These are phyloP conservation scores for Cutaneotrichosporon cutaneum DNA, from an alignment of 1,284 basidiomycete species.

Conservation along the genomic window DNA sequence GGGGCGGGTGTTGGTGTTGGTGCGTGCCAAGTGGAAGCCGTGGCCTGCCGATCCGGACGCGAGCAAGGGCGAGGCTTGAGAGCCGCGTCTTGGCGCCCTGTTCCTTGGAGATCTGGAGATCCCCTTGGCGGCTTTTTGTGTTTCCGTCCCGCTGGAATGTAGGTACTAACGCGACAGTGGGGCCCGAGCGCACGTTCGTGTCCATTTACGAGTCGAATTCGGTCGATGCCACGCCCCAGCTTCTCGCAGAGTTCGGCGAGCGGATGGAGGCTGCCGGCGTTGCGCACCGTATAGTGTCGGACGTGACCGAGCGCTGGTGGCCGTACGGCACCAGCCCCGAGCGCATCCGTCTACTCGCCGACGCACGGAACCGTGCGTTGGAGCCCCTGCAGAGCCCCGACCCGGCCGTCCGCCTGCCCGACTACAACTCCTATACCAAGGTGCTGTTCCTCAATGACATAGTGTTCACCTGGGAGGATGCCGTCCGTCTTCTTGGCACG, in stretches of 20 bases:
- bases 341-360: constrained; percentile 57
- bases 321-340: constrained; percentile 52
- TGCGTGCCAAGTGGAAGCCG: background rate
- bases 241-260: constrained; percentile 52
- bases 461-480: constrained; percentile 56
- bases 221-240: constrained; percentile 54
- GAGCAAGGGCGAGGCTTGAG: background rate
- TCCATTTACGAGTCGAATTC: constrained; percentile 63
- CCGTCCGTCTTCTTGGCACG: constrained; percentile 58
- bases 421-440: constrained; percentile 54
- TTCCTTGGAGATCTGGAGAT: background rate
- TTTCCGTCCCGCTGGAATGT: background rate
- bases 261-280: constrained; percentile 48
- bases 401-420: constrained; percentile 35
- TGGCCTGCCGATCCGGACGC: background rate
- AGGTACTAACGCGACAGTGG: constrained; percentile 47
- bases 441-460: constrained; percentile 61
- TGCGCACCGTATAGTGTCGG: constrained; percentile 49
- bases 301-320: constrained; percentile 38
- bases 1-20: background rate
- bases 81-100: background rate
- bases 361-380: constrained; percentile 56
- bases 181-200: constrained; percentile 58
- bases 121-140: background rate
- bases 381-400: constrained; percentile 49